phyloP scores from a whole-genome alignment of 805 yeast species.

The Wickerhamiella azyma region DNA sequence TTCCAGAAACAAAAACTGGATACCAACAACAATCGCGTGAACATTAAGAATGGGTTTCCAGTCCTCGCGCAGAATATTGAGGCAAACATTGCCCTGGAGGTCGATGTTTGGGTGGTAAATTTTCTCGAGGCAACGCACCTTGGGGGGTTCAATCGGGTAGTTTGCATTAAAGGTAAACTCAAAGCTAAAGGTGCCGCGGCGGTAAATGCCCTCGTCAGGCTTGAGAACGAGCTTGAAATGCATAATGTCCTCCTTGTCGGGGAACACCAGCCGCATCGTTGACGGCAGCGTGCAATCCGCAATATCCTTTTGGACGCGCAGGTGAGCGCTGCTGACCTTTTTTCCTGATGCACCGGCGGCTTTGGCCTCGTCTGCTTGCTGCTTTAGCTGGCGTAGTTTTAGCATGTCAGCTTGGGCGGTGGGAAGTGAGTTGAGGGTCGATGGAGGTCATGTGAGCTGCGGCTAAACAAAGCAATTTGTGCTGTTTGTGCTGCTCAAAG shows the following conservation, averaged over 20 bases:
- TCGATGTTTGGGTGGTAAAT: slow-evolving; percentile 94
- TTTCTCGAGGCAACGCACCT: slow-evolving; percentile 51
- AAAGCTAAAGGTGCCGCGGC: slow-evolving; percentile 57
- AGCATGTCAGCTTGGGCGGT: slow-evolving; percentile 24
- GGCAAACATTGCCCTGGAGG: slow-evolving; percentile 75
- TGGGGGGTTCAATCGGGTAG: slow-evolving; percentile 90
- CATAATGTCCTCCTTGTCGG: slow-evolving; percentile 45
- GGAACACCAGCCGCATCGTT: slow-evolving; percentile 39
- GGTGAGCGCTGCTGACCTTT: slow-evolving; percentile 47
- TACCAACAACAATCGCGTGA: slow-evolving; percentile 70
- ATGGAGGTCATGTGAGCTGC: too few relatives aligned
- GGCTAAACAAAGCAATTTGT: too few relatives aligned
- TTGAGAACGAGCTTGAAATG: slow-evolving; percentile 41
- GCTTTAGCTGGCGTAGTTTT: slow-evolving; percentile 46
- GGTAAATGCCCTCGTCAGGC: slow-evolving; percentile 65
- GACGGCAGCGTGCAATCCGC: slow-evolving; percentile 47
- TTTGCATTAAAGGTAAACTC: slow-evolving; percentile 50
- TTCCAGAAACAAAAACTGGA: slow-evolving; percentile 72
- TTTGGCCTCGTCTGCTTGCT: slow-evolving; percentile 37
- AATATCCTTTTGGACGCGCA: slow-evolving; percentile 60
- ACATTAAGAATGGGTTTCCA: slow-evolving; percentile 90
- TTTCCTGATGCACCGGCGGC: slow-evolving; percentile 25
- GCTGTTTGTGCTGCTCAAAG: too few relatives aligned
- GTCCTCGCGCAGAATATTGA: slow-evolving; percentile 83
- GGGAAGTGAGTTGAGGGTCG: too few relatives aligned